Base-by-base conservation (phyloP, 176 grass and related monocot genomes). In the Hordeum marinum region DNA sequence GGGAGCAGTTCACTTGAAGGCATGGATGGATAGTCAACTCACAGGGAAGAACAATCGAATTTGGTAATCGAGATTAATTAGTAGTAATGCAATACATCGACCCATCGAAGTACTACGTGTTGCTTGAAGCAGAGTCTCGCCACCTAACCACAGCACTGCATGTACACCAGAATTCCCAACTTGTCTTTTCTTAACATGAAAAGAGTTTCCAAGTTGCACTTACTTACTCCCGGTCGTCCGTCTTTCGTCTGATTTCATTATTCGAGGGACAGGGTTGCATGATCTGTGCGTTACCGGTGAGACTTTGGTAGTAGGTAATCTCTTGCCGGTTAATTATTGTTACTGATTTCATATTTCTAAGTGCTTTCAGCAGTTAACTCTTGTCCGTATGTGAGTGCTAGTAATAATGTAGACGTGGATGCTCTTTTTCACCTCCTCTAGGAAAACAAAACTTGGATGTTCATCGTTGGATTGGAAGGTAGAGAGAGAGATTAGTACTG, bases 1-100 rank as follows among this genome's bases (percentile, higher is more conserved):
- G 36, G 62, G 36, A 89, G 27, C 37, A 70, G 82, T 29, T 68
- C 23, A 50, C 82, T 85, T 89, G 15, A 77, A 85, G 37, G 29
- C 1, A 68, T 39, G 66, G 6, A 68, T 39, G 66, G 6, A 46
- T 41, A 37, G 88, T 90, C 83, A 86, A 82, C 64, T 34, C 27
- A 26, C 74, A 63, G 7, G 27, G 34, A 48, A 26, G 71, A 8
- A n/a, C 39, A 72, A 9, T 35, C 72, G 20, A 90, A 85, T 79
- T 77, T 71, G 78, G 13, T 40, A 71, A 63, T 18, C 52, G 0
- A 1, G 4, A 71, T 70, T 63, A 26, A 9, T 17, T 65, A 52
- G 52, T 21, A 48, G 24, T 39, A 41, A 0, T 37, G 8, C 21
- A 59, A 11, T 71, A 26, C 12, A 72, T 72, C 14, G 48, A 9